phyloP scores from a whole-genome alignment of 306 rosid species.

The Vigna nakashimae region DNA sequence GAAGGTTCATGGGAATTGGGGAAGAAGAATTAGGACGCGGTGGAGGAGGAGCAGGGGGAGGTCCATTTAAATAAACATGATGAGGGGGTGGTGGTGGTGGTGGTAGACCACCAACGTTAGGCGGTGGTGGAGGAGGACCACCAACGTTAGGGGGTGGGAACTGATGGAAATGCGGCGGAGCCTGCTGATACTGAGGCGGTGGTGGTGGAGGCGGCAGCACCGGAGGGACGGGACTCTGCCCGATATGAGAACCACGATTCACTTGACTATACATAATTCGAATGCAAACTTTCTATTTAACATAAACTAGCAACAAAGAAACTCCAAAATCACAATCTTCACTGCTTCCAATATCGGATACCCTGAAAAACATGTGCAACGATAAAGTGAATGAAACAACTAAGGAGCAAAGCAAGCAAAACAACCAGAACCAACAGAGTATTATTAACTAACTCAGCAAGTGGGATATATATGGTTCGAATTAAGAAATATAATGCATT shows the following conservation, averaged over 20 bases:
- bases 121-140: conserved; percentile 47
- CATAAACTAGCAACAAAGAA: conserved; percentile 21
- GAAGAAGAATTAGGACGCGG: conserved; percentile 43
- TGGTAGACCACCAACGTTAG: conserved; percentile 31
- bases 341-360: conserved; percentile 13
- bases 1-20: conserved; percentile 42
- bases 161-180: conserved; percentile 45
- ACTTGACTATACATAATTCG: conserved; percentile 70
- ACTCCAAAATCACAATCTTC: conserved; percentile 40
- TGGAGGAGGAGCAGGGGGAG: conserved; percentile 24
- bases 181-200: conserved; percentile 52
- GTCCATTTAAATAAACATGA: conserved; percentile 56
- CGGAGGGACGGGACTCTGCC: conserved; percentile 58
- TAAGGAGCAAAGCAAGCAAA: conserved; percentile 10
- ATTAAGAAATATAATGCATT: background rate
- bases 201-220: conserved; percentile 37
- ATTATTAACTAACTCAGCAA: background rate
- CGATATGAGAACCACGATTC: conserved; percentile 57
- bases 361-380: conserved; percentile 38
- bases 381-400: background rate
- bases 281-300: conserved; percentile 10
- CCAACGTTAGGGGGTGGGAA: conserved; percentile 49
- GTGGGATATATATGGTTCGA: background rate
- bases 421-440: background rate
- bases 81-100: conserved; percentile 41